Percentiles rank a stretch among this genome's conserved stretches.
Conservation (phyloP, 2,329 filamentous ascomycete genomes). For the Byssothecium circinans region DNA sequence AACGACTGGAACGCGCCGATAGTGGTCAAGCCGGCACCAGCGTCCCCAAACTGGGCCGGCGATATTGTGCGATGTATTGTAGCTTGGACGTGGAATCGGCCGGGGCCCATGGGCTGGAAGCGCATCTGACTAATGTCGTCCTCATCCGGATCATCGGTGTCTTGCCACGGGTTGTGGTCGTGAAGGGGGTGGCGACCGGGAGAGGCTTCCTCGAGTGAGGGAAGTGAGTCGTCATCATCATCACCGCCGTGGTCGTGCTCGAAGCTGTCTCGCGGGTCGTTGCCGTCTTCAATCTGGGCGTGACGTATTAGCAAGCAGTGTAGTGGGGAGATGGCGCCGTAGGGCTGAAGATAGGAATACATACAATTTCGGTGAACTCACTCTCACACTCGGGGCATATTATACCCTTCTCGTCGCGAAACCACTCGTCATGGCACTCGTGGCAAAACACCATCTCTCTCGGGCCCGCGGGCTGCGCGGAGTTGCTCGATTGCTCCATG, state of each 20-base stretch:
- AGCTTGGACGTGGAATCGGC: conserved; percentile 38
- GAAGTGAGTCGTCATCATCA: conserved; percentile 34
- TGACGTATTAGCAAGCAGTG: conserved; percentile 19
- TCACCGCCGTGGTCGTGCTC: conserved; percentile 24
- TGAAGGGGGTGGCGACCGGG: conserved; percentile 38
- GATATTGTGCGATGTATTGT: conserved; percentile 39
- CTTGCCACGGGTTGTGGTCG: conserved; percentile 52
- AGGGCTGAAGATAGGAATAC: conserved; percentile 41
- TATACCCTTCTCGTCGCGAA: conserved; percentile 67
- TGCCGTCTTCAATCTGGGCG: conserved; percentile 53
- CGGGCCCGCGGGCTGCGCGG: conserved; percentile 25
- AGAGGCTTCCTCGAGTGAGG: conserved; percentile 28
- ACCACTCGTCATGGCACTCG: conserved; percentile 79
- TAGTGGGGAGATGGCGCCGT: conserved; percentile 5
- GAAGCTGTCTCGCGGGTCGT: conserved; percentile 61
- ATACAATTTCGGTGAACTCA: conserved; percentile 84
- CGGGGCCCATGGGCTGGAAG: conserved; percentile 42
- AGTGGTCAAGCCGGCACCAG: conserved; percentile 17
- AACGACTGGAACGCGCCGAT: conserved; percentile 51
- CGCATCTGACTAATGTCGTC: conserved; percentile 52
- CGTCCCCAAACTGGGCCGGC: conserved; percentile 21
- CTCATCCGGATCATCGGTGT: conserved; percentile 53
- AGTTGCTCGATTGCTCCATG: conserved; percentile 27
- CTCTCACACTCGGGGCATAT: conserved; percentile 75
- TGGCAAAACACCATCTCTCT: conserved; percentile 84